Percentiles rank a stretch among this genome's conserved stretches.
Evolutionary conservation across 495 filamentous ascomycete species (phyloP).

Genomic region (Neurospora sp.): DNA sequence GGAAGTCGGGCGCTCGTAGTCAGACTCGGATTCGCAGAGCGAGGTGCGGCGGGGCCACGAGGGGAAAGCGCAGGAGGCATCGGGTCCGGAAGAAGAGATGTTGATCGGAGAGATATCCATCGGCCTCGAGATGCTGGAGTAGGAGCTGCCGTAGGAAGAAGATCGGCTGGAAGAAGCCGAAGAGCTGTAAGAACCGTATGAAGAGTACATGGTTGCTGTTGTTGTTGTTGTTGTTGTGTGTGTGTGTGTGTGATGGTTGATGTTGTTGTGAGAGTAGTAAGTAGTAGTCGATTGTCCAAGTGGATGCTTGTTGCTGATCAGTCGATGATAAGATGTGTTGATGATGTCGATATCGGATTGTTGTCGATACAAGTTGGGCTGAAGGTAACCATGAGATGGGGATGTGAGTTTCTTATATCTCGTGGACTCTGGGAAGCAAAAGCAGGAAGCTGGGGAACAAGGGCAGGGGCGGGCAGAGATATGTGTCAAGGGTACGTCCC

Average conservation of each 20-base stretch:
- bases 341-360: slow-evolving; percentile 2
- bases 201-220: slow-evolving; percentile 32
- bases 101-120: slow-evolving; percentile 42
- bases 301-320: neutral
- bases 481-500: slow-evolving; percentile 9
- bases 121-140: slow-evolving; percentile 33
- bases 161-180: slow-evolving; percentile 16
- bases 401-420: slow-evolving; percentile 9
- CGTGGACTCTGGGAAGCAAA: neutral
- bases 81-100: slow-evolving; percentile 27
- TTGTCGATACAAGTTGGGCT: slow-evolving; percentile 1
- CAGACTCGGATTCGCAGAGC: slow-evolving; percentile 27
- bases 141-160: slow-evolving; percentile 10
- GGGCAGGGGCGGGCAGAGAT: neutral
- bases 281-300: slow-evolving; percentile 5
- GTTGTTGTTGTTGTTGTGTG: neutral
- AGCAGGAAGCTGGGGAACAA: slow-evolving; percentile 7
- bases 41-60: slow-evolving; percentile 39
- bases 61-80: slow-evolving; percentile 38
- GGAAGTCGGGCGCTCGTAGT: slow-evolving; percentile 33
- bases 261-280: slow-evolving; percentile 6
- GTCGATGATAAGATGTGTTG: slow-evolving; percentile 2
- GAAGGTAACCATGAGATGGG: slow-evolving; percentile 5
- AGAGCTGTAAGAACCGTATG: slow-evolving; percentile 25
- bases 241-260: neutral